Base-by-base conservation (phyloP, 495 filamentous ascomycete genomes). In the Podospora fimiseda region DNA sequence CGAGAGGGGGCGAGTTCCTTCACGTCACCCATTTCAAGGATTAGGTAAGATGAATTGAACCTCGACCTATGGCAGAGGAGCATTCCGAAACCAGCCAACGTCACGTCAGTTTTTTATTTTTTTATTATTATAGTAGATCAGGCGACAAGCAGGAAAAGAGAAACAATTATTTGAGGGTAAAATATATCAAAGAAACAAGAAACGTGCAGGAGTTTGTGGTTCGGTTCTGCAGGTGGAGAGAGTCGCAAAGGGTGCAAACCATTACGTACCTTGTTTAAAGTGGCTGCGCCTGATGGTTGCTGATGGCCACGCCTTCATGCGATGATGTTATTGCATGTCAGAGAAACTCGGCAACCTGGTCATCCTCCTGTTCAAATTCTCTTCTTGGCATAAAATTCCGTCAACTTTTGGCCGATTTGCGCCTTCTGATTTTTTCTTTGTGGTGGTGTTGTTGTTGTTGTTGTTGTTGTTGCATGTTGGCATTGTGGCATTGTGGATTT, bases 251-350 rank as follows among this genome's bases (percentile, higher is more conserved):
- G n/a, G 43, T 37, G 4, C 22, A 57, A 66, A 53, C 57, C 55
- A 66, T 66, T 66, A 68, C 65, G 65, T 68, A 65, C 42, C 43
- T 33, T 15, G 30, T 33, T 19, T 48, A 36, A 5, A 14, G 37
- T 56, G 47, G 47, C 54, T 50, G 44, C 24, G 44, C 44, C 44
- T 15, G 44, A 23, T 52, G 48, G 43, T 48, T 22, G 23, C 22
- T 46, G 18, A 33, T 50, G 39, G 43, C 27, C 41, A n/a, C 42
- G 33, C 24, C 16, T 41, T 40, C 15, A 48, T 52, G 49, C 53
- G 58, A 60, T 59, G 60, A 61, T 63, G 61, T 69, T 64, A 63
- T 59, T 58, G 44, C 49, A 50, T 69, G 66, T 67, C 64, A 69
- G 65, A 57, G 50, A 65, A 69, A 65, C 46, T 67, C 62, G 65